Conservation (phyloP, 164 flowering plant species). For the Stephania japonica region DNA sequence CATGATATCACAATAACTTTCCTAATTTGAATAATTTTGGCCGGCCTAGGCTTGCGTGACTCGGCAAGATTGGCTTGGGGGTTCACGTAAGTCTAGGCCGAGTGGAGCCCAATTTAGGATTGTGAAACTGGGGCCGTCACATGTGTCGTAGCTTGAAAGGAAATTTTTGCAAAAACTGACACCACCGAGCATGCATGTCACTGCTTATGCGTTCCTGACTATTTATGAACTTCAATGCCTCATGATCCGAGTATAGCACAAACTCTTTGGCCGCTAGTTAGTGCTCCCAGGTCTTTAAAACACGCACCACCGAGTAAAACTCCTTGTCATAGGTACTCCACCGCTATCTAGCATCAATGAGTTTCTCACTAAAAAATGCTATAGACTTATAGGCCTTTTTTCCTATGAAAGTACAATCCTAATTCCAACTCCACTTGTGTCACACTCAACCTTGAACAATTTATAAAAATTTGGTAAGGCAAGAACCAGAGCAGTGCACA, state of each 20-base stretch:
- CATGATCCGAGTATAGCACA: conserved; percentile 3
- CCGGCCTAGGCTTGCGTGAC: too few relatives aligned
- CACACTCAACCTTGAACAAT: conserved; percentile 3
- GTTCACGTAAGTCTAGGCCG: too few relatives aligned
- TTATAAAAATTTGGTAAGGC: not conserved
- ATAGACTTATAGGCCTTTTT: not conserved
- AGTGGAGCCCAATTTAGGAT: too few relatives aligned
- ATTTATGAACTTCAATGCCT: conserved; percentile 9
- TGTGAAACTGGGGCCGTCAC: too few relatives aligned
- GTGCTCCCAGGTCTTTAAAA: conserved; percentile 7
- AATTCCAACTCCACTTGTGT: not conserved
- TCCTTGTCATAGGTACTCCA: conserved; percentile 12
- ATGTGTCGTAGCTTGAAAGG: not conserved
- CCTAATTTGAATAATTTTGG: too few relatives aligned
- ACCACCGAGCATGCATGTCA: conserved; percentile 13
- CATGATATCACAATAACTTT: too few relatives aligned
- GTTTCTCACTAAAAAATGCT: not conserved
- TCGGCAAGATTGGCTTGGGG: too few relatives aligned
- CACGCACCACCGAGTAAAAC: conserved; percentile 15
- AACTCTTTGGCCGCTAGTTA: not conserved
- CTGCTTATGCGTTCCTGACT: not conserved
- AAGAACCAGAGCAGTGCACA: not conserved
- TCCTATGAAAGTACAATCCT: not conserved
- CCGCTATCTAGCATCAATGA: not conserved
- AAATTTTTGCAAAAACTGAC: conserved; percentile 4